Conservation (phyloP, 495 filamentous ascomycete genomes). For the Articulospora tetracladia region DNA sequence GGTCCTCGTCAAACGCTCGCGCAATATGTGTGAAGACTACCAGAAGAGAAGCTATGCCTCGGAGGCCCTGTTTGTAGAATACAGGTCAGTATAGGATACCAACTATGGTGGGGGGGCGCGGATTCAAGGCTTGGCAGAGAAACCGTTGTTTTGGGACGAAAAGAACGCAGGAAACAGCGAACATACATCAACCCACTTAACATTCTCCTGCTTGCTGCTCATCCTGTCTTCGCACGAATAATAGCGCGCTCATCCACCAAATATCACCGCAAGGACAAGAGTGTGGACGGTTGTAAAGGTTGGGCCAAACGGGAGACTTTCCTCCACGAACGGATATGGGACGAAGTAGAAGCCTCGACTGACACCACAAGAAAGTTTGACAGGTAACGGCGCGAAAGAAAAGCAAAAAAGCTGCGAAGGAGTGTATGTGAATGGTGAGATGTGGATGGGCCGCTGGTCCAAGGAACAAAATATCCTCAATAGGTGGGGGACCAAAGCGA, state of each 20-base stretch:
- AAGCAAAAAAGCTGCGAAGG: background rate
- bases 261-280: background rate
- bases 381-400: background rate
- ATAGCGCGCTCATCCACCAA: background rate
- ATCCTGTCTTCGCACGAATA: constrained; percentile 22
- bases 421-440: background rate
- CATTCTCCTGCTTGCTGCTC: constrained; percentile 47
- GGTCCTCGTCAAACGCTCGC: constrained; percentile 53
- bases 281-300: background rate
- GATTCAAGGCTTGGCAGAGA: background rate
- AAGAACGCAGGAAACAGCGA: background rate
- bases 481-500: background rate
- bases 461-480: background rate
- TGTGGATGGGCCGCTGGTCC: background rate
- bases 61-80: constrained; percentile 44
- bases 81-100: background rate
- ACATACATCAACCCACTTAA: constrained; percentile 70
- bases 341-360: background rate
- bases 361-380: background rate
- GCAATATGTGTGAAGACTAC: constrained; percentile 63
- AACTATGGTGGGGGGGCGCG: background rate
- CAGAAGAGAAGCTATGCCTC: constrained; percentile 60
- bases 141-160: background rate
- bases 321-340: background rate
- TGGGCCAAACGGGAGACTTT: background rate